These are phyloP conservation scores for Excoecaria cochinchinensis DNA, from an alignment of 345 rosid species.

Conservation along the genomic window DNA sequence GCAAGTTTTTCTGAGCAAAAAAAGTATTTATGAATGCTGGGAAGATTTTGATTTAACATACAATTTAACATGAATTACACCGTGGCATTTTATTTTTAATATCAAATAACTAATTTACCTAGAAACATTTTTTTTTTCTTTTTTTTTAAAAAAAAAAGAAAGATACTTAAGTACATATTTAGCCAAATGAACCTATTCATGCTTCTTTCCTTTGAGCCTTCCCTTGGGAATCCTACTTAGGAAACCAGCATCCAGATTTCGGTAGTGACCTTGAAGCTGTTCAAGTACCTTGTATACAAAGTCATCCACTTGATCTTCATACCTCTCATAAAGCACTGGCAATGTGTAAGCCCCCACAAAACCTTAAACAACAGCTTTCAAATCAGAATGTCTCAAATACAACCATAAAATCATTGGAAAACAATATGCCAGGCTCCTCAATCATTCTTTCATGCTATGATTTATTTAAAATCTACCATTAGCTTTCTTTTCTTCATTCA, in stretches of 20 bases:
- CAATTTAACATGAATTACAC: too few species aligned
- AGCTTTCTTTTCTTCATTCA: background rate
- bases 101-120: too few species aligned
- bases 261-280: slow-evolving; percentile 61
- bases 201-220: slow-evolving; percentile 59
- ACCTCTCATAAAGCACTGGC: slow-evolving; percentile 83
- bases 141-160: too few species aligned
- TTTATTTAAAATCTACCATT: background rate
- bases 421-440: background rate
- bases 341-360: slow-evolving; percentile 88
- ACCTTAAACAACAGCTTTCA: slow-evolving; percentile 40
- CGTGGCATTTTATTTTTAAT: too few species aligned
- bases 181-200: slow-evolving; percentile 36
- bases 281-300: slow-evolving; percentile 46
- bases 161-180: too few species aligned
- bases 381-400: background rate
- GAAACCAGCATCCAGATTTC: slow-evolving; percentile 56
- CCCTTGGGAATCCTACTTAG: slow-evolving; percentile 82
- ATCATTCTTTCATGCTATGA: background rate
- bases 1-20: too few species aligned
- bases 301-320: slow-evolving; percentile 76
- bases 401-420: background rate
- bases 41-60: too few species aligned
- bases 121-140: too few species aligned
- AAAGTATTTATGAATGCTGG: too few species aligned